Conservation (phyloP, 2,329 filamentous ascomycete species). For the Paradendryphiella salina region DNA sequence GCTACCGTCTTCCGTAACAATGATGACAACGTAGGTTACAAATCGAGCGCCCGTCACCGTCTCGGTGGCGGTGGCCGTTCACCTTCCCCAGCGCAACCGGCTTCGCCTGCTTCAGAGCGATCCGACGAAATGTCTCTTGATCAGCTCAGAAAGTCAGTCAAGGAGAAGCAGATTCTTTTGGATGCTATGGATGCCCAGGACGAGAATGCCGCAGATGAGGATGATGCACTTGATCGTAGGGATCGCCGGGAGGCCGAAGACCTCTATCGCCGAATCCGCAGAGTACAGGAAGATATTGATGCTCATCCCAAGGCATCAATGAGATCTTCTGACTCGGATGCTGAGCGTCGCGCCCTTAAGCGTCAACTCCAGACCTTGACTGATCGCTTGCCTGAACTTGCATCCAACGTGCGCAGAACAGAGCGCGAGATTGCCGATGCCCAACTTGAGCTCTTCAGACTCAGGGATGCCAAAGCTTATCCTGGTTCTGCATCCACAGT, state of each 20-base stretch:
- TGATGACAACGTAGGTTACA: constrained; percentile 85
- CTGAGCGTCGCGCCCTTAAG: constrained; percentile 81
- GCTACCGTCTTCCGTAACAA: constrained; percentile 97
- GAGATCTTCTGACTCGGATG: constrained; percentile 72
- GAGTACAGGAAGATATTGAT: constrained; percentile 93
- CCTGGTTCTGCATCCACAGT: constrained; percentile 79
- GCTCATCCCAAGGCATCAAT: constrained; percentile 75
- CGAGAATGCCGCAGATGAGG: constrained; percentile 85
- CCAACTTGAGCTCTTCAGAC: constrained; percentile 85
- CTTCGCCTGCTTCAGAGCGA: constrained; percentile 58
- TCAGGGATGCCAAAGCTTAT: constrained; percentile 90
- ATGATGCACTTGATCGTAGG: constrained; percentile 85
- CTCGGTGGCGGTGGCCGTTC: constrained; percentile 70
- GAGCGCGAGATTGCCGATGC: constrained; percentile 93
- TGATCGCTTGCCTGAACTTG: constrained; percentile 87
- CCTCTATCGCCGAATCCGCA: constrained; percentile 86
- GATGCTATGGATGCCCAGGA: constrained; percentile 97
- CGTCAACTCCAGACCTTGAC: constrained; percentile 86
- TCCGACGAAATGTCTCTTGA: constrained; percentile 85
- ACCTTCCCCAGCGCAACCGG: constrained; percentile 69
- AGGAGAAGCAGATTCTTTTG: constrained; percentile 89
- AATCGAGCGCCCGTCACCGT: constrained; percentile 87
- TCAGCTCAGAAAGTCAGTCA: constrained; percentile 87
- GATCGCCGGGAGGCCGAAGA: constrained; percentile 93
- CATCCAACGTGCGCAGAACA: constrained; percentile 85